phyloP scores from a whole-genome alignment of 768 basidiomycete species.

The Tulasnella calospora region DNA sequence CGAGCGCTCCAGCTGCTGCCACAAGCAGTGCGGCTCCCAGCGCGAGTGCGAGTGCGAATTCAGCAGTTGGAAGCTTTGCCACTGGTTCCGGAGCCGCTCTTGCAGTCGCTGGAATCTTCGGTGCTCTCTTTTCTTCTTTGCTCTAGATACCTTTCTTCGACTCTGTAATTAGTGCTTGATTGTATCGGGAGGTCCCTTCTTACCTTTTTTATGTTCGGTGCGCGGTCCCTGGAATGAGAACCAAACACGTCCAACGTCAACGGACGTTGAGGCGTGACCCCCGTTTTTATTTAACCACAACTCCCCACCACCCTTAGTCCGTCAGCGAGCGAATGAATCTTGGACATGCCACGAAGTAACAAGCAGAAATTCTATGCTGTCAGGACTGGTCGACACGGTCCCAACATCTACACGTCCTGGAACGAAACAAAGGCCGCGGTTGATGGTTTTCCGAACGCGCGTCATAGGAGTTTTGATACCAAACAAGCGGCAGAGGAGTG shows the following conservation, averaged over 20 bases:
- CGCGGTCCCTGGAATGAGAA: not conserved
- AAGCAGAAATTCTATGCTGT: conserved; percentile 13
- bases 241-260: not conserved
- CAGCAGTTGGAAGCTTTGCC: not conserved
- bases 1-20: not conserved
- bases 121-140: not conserved
- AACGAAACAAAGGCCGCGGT: not conserved
- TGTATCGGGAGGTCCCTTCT: not conserved
- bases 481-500: conserved; percentile 16
- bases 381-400: not conserved
- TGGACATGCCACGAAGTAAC: not conserved
- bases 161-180: not conserved
- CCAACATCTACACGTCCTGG: conserved; percentile 24
- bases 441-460: conserved; percentile 19
- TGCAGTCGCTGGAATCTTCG: not conserved
- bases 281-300: not conserved
- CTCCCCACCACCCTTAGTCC: not conserved
- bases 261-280: not conserved
- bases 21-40: not conserved
- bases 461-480: conserved; percentile 20
- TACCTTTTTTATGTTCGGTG: not conserved
- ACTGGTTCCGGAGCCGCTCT: not conserved
- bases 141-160: conserved; percentile 9
- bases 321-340: not conserved
- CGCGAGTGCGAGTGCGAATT: not conserved